Evolutionary conservation across 2,329 filamentous ascomycete genomes (phyloP).

Genomic region (Phaeomoniella chlamydospora): DNA sequence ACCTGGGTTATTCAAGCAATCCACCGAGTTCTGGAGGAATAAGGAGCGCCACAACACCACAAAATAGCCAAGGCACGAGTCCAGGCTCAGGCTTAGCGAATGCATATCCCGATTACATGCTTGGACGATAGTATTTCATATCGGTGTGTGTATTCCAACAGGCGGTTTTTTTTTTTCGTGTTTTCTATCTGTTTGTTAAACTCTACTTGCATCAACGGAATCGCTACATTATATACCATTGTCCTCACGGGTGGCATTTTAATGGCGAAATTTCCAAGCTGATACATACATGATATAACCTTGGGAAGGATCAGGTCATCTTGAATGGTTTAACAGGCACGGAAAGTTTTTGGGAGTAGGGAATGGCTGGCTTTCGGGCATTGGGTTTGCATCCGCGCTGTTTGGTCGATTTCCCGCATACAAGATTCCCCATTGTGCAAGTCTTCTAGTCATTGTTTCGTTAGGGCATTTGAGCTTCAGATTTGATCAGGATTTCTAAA

Average conservation of each 20-base stretch:
- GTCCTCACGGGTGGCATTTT: constrained; percentile 24
- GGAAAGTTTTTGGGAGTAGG: too few relatives aligned
- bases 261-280: constrained; percentile 16
- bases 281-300: constrained; percentile 7
- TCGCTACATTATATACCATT: constrained; percentile 23
- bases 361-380: too few relatives aligned
- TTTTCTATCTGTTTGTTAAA: constrained; percentile 28
- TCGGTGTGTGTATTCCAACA: constrained; percentile 14
- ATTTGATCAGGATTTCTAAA: too few relatives aligned
- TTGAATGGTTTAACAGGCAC: background rate
- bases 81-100: constrained; percentile 16
- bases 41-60: constrained; percentile 12
- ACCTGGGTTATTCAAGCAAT: constrained; percentile 16
- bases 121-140: too few relatives aligned
- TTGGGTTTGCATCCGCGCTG: background rate
- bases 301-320: constrained; percentile 1
- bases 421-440: background rate
- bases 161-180: background rate
- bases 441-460: too few relatives aligned
- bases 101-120: constrained; percentile 33
- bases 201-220: constrained; percentile 24
- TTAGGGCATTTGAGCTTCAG: too few relatives aligned
- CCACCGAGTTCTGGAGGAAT: constrained; percentile 15
- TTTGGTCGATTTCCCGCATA: background rate
- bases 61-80: background rate